Base-by-base conservation (phyloP, 1,139 yeast genomes). In the Entelexis sorbosivorans region DNA sequence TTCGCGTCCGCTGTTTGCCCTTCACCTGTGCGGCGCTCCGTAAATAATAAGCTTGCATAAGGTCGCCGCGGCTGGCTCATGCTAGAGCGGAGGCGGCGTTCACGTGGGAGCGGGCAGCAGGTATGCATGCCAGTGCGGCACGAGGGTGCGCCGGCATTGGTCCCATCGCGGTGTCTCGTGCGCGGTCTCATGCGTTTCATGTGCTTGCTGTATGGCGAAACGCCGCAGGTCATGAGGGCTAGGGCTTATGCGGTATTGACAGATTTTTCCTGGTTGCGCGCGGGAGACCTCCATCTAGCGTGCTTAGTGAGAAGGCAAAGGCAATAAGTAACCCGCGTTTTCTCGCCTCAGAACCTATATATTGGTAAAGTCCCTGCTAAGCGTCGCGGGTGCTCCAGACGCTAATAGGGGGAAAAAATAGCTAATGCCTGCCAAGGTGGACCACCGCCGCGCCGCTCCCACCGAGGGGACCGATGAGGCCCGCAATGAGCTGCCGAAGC, bases 401-500 rank as follows among this genome's bases (percentile, higher is more conserved):
- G 20, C 7, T 5, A 11, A 17, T 10, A 6, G 24, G 7, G 13
- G 7, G 11, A 7, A 36, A 22, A 19, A 16, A 6, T 13, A 36
- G 40, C 40, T 20, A 36, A 38, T 38, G 42, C 42, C 42, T 11
- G 42, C n/a, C 13, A 38, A 38, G 42, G 16, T 11, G 17, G 42
- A 38, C 26, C 11, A 10, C 32, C 31, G 20, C 17, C 40, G 40
- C 16, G 40, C 40, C 16, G 16, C 34, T 4, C 16, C 34, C 5
- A 4, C 34, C 38, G 38, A 19, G 13, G 38, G 6, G 9, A 3
- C 20, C 38, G 38, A 7, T 4, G 3, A 5, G 6, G 24, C 11
- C 24, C 38, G 38, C 38, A 8, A 17, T 10, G 38, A 35, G 10
- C 29, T 42, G 36, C 86, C 87, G 0, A 71, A 70, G 55, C 81